A percentile compares a stretch with the other conserved stretches of the same genome.
Conservation (phyloP, 805 yeast genomes). For the Nakazawaea ambrosiae region DNA sequence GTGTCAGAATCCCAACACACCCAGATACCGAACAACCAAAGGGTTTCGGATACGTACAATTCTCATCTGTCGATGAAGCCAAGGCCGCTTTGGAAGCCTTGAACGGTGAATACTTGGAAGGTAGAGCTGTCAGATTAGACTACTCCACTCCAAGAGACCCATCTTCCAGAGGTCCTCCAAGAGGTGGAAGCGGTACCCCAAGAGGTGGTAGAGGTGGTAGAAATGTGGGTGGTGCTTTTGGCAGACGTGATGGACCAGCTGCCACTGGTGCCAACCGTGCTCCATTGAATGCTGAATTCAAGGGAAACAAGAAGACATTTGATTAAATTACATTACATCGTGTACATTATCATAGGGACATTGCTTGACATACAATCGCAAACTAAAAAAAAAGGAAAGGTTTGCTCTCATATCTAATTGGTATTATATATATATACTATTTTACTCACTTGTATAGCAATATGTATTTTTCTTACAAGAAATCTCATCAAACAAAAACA, state of each 20-base stretch:
- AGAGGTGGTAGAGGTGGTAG: slow-evolving; percentile 31
- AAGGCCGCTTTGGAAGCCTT: slow-evolving; percentile 78
- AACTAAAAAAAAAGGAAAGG: too few species aligned
- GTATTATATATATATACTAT: too few species aligned
- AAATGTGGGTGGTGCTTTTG: slow-evolving; percentile 21
- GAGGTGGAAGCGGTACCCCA: slow-evolving; percentile 36
- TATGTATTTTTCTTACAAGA: too few species aligned
- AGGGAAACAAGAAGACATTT: slow-evolving; percentile 79
- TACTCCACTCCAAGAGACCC: slow-evolving; percentile 83
- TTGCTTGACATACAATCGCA: slow-evolving; percentile 12
- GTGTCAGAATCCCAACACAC: slow-evolving; percentile 95
- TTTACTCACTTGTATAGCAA: too few species aligned
- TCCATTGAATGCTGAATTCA: slow-evolving; percentile 62
- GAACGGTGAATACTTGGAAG: slow-evolving; percentile 84
- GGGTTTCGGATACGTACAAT: slow-evolving; percentile 98
- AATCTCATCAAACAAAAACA: too few species aligned
- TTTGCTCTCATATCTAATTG: too few species aligned
- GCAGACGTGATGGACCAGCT: slow-evolving; percentile 36
- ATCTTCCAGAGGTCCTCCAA: slow-evolving; percentile 31
- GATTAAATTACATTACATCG: too few species aligned
- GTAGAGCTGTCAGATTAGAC: slow-evolving; percentile 93
- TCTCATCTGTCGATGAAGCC: slow-evolving; percentile 80
- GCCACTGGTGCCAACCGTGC: slow-evolving; percentile 61
- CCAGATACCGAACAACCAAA: slow-evolving; percentile 98
- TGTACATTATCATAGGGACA: too few species aligned